These are phyloP conservation scores for Collybia mongolica DNA, from an alignment of 768 basidiomycete genomes.

Conservation along the genomic window DNA sequence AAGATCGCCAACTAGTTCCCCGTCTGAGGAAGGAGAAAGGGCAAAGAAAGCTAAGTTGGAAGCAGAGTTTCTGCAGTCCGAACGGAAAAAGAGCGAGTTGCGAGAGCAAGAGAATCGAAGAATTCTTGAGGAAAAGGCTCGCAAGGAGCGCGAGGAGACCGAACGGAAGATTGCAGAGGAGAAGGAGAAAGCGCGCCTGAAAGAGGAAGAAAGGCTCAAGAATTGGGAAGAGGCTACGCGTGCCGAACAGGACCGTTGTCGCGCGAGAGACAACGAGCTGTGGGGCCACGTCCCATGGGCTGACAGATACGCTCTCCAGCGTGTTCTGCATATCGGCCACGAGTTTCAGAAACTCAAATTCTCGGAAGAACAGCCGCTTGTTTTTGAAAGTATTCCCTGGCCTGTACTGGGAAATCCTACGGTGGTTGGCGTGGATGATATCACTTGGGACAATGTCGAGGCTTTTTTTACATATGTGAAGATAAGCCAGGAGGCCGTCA, in stretches of 20 bases:
- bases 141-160: background rate
- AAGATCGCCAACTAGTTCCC: too few species aligned
- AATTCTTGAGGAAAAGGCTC: background rate
- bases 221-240: background rate
- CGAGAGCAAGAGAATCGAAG: too few species aligned
- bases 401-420: conserved; percentile 3
- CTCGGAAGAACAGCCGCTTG: conserved; percentile 19
- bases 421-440: background rate
- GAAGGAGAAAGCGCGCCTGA: background rate
- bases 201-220: background rate
- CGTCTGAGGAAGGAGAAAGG: too few species aligned
- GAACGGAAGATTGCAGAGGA: background rate
- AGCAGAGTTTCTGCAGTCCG: too few species aligned
- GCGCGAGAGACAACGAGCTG: background rate
- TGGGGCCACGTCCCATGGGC: background rate
- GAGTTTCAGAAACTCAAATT: conserved; percentile 19
- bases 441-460: conserved; percentile 52
- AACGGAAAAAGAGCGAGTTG: too few species aligned
- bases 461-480: conserved; percentile 45
- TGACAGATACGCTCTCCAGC: background rate
- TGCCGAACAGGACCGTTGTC: background rate
- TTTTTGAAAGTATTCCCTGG: conserved; percentile 16
- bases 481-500: conserved; percentile 35
- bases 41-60: too few species aligned
- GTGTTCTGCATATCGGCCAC: background rate